These are phyloP conservation scores for Daldinia bambusicola DNA, from an alignment of 495 filamentous ascomycete species.

Conservation along the genomic window DNA sequence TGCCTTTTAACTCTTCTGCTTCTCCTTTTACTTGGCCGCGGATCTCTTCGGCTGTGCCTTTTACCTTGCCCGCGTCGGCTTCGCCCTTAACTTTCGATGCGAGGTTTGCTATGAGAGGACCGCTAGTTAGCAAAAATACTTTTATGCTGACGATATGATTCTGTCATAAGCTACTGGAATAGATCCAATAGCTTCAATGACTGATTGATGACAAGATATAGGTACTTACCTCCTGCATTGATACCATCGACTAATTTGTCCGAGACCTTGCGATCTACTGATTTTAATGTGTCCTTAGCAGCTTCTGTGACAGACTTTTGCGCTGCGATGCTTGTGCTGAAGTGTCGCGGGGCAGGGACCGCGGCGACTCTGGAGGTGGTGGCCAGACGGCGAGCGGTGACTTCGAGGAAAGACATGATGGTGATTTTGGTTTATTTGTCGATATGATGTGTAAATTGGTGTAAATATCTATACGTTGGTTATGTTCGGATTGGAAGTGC, in stretches of 20 bases:
- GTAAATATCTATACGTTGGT: no score
- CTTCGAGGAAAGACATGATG: constrained; percentile 63
- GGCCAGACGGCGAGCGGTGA: constrained; percentile 52
- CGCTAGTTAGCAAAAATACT: constrained; percentile 24
- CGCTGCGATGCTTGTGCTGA: constrained; percentile 54
- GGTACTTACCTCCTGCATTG: constrained; percentile 61
- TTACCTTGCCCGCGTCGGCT: constrained; percentile 49
- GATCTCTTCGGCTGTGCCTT: constrained; percentile 51
- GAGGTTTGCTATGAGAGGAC: constrained; percentile 51
- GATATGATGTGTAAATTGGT: no score
- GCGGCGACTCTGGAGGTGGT: constrained; percentile 49
- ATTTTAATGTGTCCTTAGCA: constrained; percentile 62
- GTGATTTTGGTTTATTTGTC: no score
- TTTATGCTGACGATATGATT: not conserved
- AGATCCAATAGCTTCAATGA: no score
- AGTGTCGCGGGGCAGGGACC: constrained; percentile 49
- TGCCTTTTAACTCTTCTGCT: constrained; percentile 47
- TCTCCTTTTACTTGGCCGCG: constrained; percentile 53
- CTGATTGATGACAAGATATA: no score
- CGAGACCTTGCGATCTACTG: constrained; percentile 60
- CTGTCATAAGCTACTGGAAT: no score
- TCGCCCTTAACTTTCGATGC: constrained; percentile 57
- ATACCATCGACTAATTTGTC: constrained; percentile 68
- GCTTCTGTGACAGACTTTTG: constrained; percentile 59
- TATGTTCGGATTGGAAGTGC: no score